Base-by-base conservation (phyloP, 345 rosid genomes). In the Isatis tinctoria region DNA sequence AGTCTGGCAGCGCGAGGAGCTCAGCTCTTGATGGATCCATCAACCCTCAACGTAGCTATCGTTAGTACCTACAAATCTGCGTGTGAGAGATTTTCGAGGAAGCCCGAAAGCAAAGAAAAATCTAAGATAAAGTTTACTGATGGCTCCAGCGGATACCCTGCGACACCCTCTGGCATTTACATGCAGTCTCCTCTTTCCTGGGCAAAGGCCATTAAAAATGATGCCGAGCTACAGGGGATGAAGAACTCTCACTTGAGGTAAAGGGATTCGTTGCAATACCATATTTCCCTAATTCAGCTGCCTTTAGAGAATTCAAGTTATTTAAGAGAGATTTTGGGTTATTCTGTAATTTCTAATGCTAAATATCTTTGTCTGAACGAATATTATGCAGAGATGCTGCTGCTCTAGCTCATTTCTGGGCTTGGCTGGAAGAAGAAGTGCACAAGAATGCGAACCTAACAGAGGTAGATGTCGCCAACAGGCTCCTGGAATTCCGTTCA, bases 381-480 rank as follows among this genome's bases (percentile, higher is more conserved):
- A 24, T 24, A 8, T 28, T 73, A 40, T 79, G 79, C 87, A 94
- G 97, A 79, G 98, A 94, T 85, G 98, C 98, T 64, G 93, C 95
- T 75, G 97, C 98, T 63, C 72, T 94, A 45, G 89, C 93, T 71
- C 88, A 86, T 61, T 91, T 94, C 79, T 91, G 98, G 98, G 83
- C 70, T 60, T 94, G 98, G 98, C 76, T 94, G 74, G 98, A 94
- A 78, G 87, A 85, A 57, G 95, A 91, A 83, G 83, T 94, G 73
- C 78, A 53, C 22, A 85, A 82, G 51, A 85, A 75, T 77, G 83
- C 69, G 20, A 86, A 81, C 74, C 79, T 90, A 57, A 91, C 98
- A 12, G 98, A 94, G 79, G 97, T 94, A 22, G 96, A 91, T 65
- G 96, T 87, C 73, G 90, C 95, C 3, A 83, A 91, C 79, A 90